Conservation (phyloP, 305 asterid species). For the Lippia alba region DNA sequence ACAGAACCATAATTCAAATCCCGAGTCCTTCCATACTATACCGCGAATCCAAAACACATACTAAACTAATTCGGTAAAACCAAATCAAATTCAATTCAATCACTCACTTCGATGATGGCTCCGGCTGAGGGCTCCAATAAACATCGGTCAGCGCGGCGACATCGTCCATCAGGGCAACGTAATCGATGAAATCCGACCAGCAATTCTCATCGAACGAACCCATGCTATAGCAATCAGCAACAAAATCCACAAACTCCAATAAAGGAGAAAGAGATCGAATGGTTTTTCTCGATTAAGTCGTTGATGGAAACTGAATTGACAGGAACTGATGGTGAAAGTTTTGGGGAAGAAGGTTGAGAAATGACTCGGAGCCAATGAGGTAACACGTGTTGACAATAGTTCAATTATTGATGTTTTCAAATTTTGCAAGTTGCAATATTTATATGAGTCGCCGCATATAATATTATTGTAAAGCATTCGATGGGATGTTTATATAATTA, state of each 20-base stretch:
- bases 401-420: constrained; percentile 10
- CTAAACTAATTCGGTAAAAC: neutral
- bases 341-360: neutral
- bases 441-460: constrained; percentile 7
- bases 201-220: constrained; percentile 40
- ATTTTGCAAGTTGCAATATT: constrained; percentile 29
- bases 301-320: constrained; percentile 1
- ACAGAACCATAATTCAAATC: neutral
- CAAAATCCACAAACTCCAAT: neutral
- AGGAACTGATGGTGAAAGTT: constrained; percentile 5
- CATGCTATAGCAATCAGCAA: constrained; percentile 32
- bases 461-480: too few species aligned
- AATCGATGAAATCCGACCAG: constrained; percentile 46
- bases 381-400: neutral
- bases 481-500: too few species aligned
- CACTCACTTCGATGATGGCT: constrained; percentile 32
- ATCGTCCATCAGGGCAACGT: constrained; percentile 39
- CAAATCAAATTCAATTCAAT: neutral
- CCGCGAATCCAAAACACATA: neutral
- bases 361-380: too few species aligned
- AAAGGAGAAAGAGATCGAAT: neutral
- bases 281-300: neutral
- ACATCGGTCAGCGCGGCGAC: constrained; percentile 26
- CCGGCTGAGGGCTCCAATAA: constrained; percentile 29
- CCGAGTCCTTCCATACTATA: neutral